Percentiles rank a stretch among this genome's conserved stretches.
These are phyloP conservation scores for Boletus vinaceobasis DNA, from an alignment of 768 basidiomycete genomes.

Conservation along the genomic window DNA sequence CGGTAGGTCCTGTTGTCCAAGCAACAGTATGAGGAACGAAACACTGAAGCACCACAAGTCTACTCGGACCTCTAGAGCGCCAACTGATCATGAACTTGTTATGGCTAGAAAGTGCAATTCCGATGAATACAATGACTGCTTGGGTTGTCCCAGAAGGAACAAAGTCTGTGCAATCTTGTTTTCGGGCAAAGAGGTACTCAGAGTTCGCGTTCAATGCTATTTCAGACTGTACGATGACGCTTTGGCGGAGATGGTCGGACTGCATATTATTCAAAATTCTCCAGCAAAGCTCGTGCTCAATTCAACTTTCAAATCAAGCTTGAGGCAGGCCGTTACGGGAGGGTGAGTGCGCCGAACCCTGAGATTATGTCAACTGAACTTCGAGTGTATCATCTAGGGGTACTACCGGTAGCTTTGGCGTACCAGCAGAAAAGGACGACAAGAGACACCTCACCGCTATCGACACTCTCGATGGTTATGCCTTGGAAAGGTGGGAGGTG, in stretches of 20 bases:
- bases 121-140: slow-evolving; percentile 61
- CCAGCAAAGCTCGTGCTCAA: slow-evolving; percentile 65
- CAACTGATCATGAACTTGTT: slow-evolving; percentile 85
- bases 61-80: slow-evolving; percentile 74
- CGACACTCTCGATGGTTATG: slow-evolving; percentile 72
- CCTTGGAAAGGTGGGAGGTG: slow-evolving; percentile 90
- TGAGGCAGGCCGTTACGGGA: slow-evolving; percentile 83
- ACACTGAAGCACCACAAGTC: slow-evolving; percentile 37
- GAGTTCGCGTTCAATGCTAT: background rate
- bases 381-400: slow-evolving; percentile 47
- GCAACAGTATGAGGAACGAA: background rate
- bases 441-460: slow-evolving; percentile 52
- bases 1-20: slow-evolving; percentile 45
- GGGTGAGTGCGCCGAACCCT: slow-evolving; percentile 53
- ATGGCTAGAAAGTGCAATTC: slow-evolving; percentile 80
- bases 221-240: slow-evolving; percentile 71
- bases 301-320: slow-evolving; percentile 69
- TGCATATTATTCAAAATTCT: slow-evolving; percentile 68
- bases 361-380: slow-evolving; percentile 7
- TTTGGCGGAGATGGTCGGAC: slow-evolving; percentile 54
- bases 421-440: slow-evolving; percentile 63
- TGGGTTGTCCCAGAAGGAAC: slow-evolving; percentile 76
- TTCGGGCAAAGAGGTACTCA: background rate
- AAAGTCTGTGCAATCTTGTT: slow-evolving; percentile 45
- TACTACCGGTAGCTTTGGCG: slow-evolving; percentile 78